phyloP scores from a whole-genome alignment of 2,329 filamentous ascomycete genomes.

The Pseudonectria buxi region DNA sequence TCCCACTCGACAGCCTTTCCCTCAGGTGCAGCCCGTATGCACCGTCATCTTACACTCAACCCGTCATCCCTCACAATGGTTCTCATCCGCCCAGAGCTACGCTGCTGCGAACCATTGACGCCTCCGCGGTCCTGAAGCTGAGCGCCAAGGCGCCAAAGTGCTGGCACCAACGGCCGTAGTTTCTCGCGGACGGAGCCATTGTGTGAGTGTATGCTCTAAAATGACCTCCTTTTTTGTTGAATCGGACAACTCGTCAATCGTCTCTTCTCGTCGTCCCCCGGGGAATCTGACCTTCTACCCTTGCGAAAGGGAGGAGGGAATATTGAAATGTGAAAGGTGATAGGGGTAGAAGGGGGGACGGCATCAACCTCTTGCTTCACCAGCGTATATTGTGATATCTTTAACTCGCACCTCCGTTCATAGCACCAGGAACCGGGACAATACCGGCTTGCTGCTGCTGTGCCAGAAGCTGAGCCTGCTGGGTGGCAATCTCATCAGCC shows the following conservation, averaged over 20 bases:
- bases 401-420: conserved; percentile 22
- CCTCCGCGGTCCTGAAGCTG: no score
- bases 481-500: conserved; percentile 36
- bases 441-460: conserved; percentile 24
- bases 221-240: conserved; percentile 21
- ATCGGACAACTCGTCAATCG: conserved; percentile 17
- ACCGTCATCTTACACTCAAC: no score
- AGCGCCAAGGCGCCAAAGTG: no score
- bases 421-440: conserved; percentile 11
- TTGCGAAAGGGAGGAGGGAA: conserved; percentile 3
- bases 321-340: conserved; percentile 20
- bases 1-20: no score
- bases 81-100: no score
- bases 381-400: conserved; percentile 3
- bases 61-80: no score
- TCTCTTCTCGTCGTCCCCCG: conserved; percentile 16
- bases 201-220: conserved; percentile 19
- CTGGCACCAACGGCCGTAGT: no score
- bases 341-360: conserved; percentile 18
- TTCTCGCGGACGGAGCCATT: no score
- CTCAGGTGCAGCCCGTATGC: no score
- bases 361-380: conserved; percentile 18
- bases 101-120: no score
- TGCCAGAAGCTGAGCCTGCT: conserved; percentile 22
- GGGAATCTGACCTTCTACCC: conserved; percentile 23